Base-by-base conservation (phyloP, 2,329 filamentous ascomycete species). In the Penicillium sp. region DNA sequence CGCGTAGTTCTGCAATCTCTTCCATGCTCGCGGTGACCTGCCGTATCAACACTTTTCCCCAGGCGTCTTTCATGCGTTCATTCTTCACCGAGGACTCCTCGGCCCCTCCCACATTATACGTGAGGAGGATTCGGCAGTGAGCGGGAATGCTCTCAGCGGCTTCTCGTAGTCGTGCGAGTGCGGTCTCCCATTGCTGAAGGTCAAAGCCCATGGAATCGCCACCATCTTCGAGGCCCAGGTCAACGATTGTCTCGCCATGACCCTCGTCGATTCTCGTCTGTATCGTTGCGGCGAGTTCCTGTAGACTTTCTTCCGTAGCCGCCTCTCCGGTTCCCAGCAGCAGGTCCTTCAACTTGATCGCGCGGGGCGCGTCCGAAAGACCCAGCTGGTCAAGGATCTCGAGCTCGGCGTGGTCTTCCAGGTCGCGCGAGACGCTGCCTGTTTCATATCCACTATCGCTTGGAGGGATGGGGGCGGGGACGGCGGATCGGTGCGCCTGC, bases 1-100 rank as follows among this genome's bases (percentile, higher is more conserved):
- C 94, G 58, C 93, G 76, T 8, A 91, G 95, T 76, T 98, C 93
- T 52, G 96, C 95, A 26, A 95, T 87, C 48, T 94, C 83, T 65
- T 97, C 90, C 4, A 88, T 80, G 9, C 78, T 85, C 18, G 78
- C 73, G 3, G 90, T 89, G 24, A 80, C 74, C 62, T 85, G 83
- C 35, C 93, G 82, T 51, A 97, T 79, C 60, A 97, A 80, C 43
- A 96, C 68, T 67, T 95, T 97, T n/a, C 90, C 90, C 54, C 82
- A 86, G 56, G 84, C 85, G 45, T 83, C 84, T 56, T 81, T 85
- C 52, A 88, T 83, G 61, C 87, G 90, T 49, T 76, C 74, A 47
- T 76, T 79, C 49, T 73, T 74, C 24, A 80, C 79, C 26, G 82
- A 76, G 0, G 85, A 85, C 64, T 95, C 90, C 43, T 83, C 74